Evolutionary conservation across 108 stramenopile genomes (phyloP).

Genomic region (Fragilaria radians): DNA sequence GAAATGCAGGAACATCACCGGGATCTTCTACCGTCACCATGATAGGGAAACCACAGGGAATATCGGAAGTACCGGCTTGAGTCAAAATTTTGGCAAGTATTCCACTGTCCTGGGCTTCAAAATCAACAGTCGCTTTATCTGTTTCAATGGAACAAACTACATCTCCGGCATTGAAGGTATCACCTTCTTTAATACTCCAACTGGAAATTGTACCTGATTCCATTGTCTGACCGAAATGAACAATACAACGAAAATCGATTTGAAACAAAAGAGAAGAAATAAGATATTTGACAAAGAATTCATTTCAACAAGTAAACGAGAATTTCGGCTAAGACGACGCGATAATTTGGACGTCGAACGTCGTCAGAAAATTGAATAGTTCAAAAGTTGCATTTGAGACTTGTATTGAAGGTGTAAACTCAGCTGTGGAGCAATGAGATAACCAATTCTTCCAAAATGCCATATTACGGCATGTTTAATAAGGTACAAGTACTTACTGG

Average conservation of each 20-base stretch:
- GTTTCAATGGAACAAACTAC: conserved; percentile 94
- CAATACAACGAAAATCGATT: background rate
- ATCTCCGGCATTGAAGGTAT: conserved; percentile 80
- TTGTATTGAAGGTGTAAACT: background rate
- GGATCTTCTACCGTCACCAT: conserved; percentile 87
- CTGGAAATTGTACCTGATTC: conserved; percentile 80
- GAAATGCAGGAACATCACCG: conserved; percentile 84
- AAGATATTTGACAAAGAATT: no score
- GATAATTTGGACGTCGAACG: background rate
- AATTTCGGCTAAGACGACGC: background rate
- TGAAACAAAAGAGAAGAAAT: background rate
- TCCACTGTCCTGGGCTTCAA: conserved; percentile 97
- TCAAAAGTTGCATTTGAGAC: background rate
- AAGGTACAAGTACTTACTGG: no score
- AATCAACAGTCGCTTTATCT: conserved; percentile 98
- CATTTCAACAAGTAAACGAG: no score
- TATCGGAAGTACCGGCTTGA: conserved; percentile 65
- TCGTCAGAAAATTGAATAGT: background rate
- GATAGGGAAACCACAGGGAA: conserved; percentile 87
- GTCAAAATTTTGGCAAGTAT: conserved; percentile 91
- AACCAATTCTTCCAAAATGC: no score
- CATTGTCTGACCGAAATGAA: conserved; percentile 80
- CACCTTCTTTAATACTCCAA: conserved; percentile 85
- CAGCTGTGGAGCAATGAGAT: no score
- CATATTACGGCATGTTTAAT: no score